Evolutionary conservation across 2,329 filamentous ascomycete species (phyloP), one percentile per base, ranked within the genome.

Genomic region (Helotiales sp.): DNA sequence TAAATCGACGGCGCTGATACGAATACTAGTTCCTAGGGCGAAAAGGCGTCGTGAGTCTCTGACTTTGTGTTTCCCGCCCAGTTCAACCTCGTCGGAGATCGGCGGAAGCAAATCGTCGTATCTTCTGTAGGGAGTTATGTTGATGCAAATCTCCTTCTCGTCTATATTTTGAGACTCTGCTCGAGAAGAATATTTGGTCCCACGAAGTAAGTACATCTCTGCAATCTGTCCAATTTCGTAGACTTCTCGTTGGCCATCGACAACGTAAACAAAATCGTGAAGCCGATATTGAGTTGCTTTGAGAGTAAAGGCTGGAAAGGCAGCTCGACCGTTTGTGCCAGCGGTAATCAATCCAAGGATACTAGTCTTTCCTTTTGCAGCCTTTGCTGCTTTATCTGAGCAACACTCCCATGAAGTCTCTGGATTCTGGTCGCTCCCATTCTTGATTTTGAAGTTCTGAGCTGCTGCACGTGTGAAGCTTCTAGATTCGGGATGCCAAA

Each of bases 211-310:
- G 11, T 40, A 28, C 6, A 70, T 63, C 2, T 40, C 17, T 5
- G 20, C 17, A 5, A 72, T 71, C 15, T 71, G 69, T 1, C 61
- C 70, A 17, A 72, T 72, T n/a, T 10, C 22, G n/a, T 70, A 72
- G 8, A 30, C 24, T 15, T 7, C 22, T 24, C 26, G 8, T 8
- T 45, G 10, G 17, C 37, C 32, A 37, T 63, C 47, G 4, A 20
- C 17, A 10, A 72, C 61, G 17, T 69, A 71, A 8, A 71, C 57
- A 15, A 72, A 72, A 8, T 72, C 69, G 6, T 64, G n/a, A 1
- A 55, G 6, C 8, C 30, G 34, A 34, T 72, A 72, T 20, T 43
- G 24, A 0, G 32, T 40, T 0, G 5, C 47, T 28, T 30, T 6
- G 5, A 26, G 20, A 3, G 3, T 20, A 6, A 52, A 28, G 5